phyloP scores from a whole-genome alignment of 805 yeast genomes.

The Starmerella potacharoeniae region DNA sequence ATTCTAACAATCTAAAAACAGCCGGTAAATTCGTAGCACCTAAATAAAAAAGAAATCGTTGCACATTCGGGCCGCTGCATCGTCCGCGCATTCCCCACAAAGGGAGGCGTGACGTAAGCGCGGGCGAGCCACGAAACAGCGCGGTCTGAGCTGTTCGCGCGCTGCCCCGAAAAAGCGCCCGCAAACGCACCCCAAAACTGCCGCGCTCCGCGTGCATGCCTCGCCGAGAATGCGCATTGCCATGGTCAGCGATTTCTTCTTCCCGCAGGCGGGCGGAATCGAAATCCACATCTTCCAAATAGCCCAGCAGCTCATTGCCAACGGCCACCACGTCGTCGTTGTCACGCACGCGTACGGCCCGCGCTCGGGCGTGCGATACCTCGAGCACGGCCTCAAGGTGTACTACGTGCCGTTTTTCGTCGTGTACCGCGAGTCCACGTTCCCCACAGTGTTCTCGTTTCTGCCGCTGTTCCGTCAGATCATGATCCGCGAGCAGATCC shows the following conservation, averaged over 20 bases:
- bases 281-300: slow-evolving; percentile 90
- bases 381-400: slow-evolving; percentile 85
- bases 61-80: too few species aligned
- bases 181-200: background rate
- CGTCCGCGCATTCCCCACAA: too few species aligned
- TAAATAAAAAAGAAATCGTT: too few species aligned
- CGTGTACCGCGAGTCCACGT: slow-evolving; percentile 70
- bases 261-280: slow-evolving; percentile 97
- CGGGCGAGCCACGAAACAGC: too few species aligned
- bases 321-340: slow-evolving; percentile 78
- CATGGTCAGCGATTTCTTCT: slow-evolving; percentile 94
- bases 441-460: slow-evolving; percentile 80
- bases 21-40: too few species aligned
- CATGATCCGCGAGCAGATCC: slow-evolving; percentile 70
- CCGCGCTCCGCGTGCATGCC: background rate
- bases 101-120: too few species aligned
- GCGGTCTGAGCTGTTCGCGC: too few species aligned
- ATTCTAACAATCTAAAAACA: too few species aligned
- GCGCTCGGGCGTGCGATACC: slow-evolving; percentile 66
- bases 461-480: slow-evolving; percentile 81
- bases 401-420: slow-evolving; percentile 79
- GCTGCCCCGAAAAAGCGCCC: too few species aligned
- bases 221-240: slow-evolving; percentile 21
- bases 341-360: slow-evolving; percentile 82
- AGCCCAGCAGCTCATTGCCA: slow-evolving; percentile 59